Evolutionary conservation across 2,329 filamentous ascomycete species (phyloP), one percentile per base, ranked within the genome.

Genomic region (Trichophyton verrucosum): DNA sequence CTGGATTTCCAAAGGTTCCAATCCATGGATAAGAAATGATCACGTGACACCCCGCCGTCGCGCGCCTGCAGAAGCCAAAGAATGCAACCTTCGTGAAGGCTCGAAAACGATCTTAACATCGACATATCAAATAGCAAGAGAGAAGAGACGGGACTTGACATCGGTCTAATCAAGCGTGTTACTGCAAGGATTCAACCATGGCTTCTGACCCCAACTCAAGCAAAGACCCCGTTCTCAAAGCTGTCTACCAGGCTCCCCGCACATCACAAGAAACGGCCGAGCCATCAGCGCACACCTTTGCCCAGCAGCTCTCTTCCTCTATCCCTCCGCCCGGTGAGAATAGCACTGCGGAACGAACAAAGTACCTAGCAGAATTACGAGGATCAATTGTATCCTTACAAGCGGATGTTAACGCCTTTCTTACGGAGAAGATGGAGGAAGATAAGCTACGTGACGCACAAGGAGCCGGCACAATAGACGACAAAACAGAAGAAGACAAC

Each of bases 371-470:
- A 6, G 73, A 77, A 42, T 75, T 86, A 11, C 77, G 81, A 38
- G 65, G 74, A 1, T 74, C 77, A 6, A 76, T 80, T 30, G 75
- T 75, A 9, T 70, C 75, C 17, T 68, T 85, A n/a, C 83, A 86
- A 68, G 74, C 73, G 53, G 77, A 83, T 58, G 72, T 86, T 68
- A 86, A 86, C 66, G 71, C 72, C 20, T 84, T 82, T 65, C 68
- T 86, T 66, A 86, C 83, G 17, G 72, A 77, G 64, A 81, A 80
- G 62, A 86, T 86, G 83, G 82, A 81, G 51, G 78, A 84, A 64
- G 83, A 85, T 63, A 84, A 82, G 64, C 70, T 71, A 36, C 62
- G 64, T 1, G 72, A 73, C 6, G 70, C 68, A 15, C 72, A 60
- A 62, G 67, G 59, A 4, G 59, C 67, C 62, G 38, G 17, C 22